Evolutionary conservation across 106 monocot genomes (phyloP).

Genomic region (Phalaenopsis equestris): DNA sequence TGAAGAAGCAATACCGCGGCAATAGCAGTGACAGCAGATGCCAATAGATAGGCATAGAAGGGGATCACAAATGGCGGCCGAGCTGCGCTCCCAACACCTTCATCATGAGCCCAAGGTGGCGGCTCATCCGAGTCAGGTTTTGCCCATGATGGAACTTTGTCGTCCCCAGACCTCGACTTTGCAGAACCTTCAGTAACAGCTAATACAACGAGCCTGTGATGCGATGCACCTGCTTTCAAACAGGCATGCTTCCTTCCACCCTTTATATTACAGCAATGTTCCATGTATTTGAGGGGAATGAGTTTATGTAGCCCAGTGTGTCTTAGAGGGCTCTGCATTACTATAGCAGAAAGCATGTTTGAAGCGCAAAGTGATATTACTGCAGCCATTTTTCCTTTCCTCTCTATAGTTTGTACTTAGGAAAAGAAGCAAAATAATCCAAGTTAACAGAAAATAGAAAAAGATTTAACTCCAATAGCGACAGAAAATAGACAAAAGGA

Average conservation of each 20-base stretch:
- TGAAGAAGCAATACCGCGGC: slow-evolving; percentile 45
- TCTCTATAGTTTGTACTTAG: background rate
- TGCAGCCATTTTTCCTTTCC: slow-evolving; percentile 13
- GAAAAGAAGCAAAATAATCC: slow-evolving; percentile 4
- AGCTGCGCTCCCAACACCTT: slow-evolving; percentile 22
- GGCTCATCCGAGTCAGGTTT: slow-evolving; percentile 75
- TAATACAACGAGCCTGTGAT: slow-evolving; percentile 22
- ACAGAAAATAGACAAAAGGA: no score
- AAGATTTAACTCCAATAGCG: no score
- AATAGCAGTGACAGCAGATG: slow-evolving; percentile 81
- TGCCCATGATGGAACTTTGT: slow-evolving; percentile 82
- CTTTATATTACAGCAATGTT: background rate
- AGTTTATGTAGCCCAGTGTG: slow-evolving; percentile 9
- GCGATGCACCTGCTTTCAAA: background rate
- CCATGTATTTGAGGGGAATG: slow-evolving; percentile 3
- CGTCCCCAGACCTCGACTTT: slow-evolving; percentile 60
- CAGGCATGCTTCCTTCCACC: slow-evolving; percentile 2
- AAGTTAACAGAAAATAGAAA: background rate
- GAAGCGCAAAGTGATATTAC: slow-evolving; percentile 13
- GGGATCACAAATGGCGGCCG: slow-evolving; percentile 48
- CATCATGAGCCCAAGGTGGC: slow-evolving; percentile 81
- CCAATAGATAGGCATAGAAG: slow-evolving; percentile 64
- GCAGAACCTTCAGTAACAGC: slow-evolving; percentile 51
- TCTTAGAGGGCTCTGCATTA: background rate
- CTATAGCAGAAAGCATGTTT: slow-evolving; percentile 3